Conservation (phyloP, 495 filamentous ascomycete species). For the Xylaria grammica region DNA sequence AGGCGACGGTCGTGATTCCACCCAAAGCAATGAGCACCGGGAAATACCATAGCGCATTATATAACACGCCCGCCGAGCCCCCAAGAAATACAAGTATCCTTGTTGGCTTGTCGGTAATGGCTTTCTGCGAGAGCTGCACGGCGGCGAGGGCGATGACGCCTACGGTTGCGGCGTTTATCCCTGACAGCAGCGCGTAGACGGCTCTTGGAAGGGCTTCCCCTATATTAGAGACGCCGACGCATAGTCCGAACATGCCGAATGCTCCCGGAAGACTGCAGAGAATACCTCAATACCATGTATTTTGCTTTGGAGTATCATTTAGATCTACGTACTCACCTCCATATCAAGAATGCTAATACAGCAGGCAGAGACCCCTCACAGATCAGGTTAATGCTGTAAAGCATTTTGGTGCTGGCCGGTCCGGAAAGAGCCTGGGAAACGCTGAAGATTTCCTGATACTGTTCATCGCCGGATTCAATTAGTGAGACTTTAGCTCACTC, state of each 20-base stretch:
- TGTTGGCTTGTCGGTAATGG: constrained; percentile 74
- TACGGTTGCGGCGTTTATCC: constrained; percentile 78
- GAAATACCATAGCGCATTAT: constrained; percentile 85
- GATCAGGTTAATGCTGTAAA: constrained; percentile 73
- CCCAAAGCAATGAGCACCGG: constrained; percentile 68
- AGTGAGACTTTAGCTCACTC: background rate
- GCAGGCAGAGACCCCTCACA: constrained; percentile 68
- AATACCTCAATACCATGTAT: background rate
- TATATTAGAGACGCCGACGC: constrained; percentile 69
- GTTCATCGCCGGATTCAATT: background rate
- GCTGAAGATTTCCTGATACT: constrained; percentile 86
- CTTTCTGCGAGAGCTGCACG: constrained; percentile 73
- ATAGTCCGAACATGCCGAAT: constrained; percentile 74
- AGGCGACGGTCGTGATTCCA: constrained; percentile 62
- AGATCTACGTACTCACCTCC: constrained; percentile 55
- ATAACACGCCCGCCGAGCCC: constrained; percentile 71
- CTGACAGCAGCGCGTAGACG: constrained; percentile 78
- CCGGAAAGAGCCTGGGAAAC: constrained; percentile 78
- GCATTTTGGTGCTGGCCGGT: constrained; percentile 80
- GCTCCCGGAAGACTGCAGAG: constrained; percentile 71
- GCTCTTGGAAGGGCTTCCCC: constrained; percentile 63
- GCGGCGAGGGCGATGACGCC: constrained; percentile 81
- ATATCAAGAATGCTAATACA: constrained; percentile 68
- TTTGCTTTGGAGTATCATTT: background rate
- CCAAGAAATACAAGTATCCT: constrained; percentile 72